Evolutionary conservation across 78 protist genomes (phyloP).

Genomic region (Capsaspora owczarzaki): DNA sequence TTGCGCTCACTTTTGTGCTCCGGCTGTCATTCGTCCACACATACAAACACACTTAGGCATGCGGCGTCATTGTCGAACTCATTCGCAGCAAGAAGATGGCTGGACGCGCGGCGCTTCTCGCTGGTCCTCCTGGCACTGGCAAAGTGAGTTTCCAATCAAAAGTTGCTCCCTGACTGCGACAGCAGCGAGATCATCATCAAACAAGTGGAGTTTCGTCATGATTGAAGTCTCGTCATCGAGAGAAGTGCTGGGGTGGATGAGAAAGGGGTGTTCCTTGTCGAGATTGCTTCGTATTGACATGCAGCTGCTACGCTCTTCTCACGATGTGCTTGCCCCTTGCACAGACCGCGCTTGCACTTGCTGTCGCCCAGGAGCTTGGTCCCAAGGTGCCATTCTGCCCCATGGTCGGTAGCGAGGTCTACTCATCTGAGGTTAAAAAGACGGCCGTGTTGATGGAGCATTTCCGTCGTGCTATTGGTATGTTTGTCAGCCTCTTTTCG

Average conservation of each 20-base stretch:
- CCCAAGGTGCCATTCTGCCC: slow-evolving; percentile 98
- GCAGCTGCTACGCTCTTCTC: neutral
- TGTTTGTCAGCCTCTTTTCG: neutral
- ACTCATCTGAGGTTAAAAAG: slow-evolving; percentile 78
- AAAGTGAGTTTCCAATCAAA: slow-evolving; percentile 12
- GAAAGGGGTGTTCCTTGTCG: neutral
- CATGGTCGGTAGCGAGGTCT: slow-evolving; percentile 98
- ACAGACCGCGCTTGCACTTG: slow-evolving; percentile 96
- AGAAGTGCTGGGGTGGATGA: no score
- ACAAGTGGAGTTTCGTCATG: no score
- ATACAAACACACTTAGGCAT: slow-evolving; percentile 85
- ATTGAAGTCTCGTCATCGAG: no score
- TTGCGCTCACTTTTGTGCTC: neutral
- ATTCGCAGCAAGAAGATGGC: slow-evolving; percentile 97
- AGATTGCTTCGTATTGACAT: neutral
- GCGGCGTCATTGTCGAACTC: slow-evolving; percentile 94
- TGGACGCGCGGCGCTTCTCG: slow-evolving; percentile 96
- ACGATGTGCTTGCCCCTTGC: slow-evolving; percentile 14
- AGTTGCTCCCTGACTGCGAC: neutral
- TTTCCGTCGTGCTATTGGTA: slow-evolving; percentile 97
- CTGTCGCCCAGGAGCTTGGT: slow-evolving; percentile 94
- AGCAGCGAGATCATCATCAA: no score
- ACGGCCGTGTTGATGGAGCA: slow-evolving; percentile 93
- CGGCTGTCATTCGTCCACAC: neutral
- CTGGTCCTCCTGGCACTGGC: slow-evolving; percentile 98